phyloP scores from a whole-genome alignment of 768 basidiomycete genomes.

The Trametes maxima region DNA sequence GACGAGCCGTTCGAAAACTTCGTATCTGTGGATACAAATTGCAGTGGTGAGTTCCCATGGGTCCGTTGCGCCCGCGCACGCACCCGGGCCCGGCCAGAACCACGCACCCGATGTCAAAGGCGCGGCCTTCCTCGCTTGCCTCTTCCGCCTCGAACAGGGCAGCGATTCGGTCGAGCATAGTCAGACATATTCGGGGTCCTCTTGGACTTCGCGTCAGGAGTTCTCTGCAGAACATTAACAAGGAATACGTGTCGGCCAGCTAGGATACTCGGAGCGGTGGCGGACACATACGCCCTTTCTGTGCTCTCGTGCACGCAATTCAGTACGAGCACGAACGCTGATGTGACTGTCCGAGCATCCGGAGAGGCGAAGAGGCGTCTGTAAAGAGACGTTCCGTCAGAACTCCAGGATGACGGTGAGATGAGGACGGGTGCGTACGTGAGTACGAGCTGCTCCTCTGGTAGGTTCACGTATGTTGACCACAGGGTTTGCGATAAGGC shows the following conservation, averaged over 20 bases:
- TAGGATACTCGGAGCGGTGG: slow-evolving; percentile 7
- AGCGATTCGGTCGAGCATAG: slow-evolving; percentile 74
- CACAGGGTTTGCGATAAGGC: slow-evolving; percentile 57
- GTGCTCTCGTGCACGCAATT: slow-evolving; percentile 68
- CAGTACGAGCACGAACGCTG: slow-evolving; percentile 67
- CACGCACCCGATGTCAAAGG: slow-evolving; percentile 76
- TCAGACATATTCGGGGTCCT: slow-evolving; percentile 67
- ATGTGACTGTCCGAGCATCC: slow-evolving; percentile 61
- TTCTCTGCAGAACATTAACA: slow-evolving; percentile 40
- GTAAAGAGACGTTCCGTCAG: not conserved
- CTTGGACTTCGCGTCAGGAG: slow-evolving; percentile 53
- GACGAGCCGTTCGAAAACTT: slow-evolving; percentile 64
- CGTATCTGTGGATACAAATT: slow-evolving; percentile 49
- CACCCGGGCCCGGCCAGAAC: too few relatives aligned
- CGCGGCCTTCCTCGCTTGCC: slow-evolving; percentile 60
- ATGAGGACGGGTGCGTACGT: slow-evolving; percentile 51
- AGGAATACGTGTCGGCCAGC: not conserved
- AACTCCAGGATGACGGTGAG: not conserved
- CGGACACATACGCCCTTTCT: slow-evolving; percentile 53
- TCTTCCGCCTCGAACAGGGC: slow-evolving; percentile 68
- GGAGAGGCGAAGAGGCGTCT: slow-evolving; percentile 59
- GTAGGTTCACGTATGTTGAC: slow-evolving; percentile 63
- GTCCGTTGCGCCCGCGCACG: not conserved
- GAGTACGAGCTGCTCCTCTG: slow-evolving; percentile 74
- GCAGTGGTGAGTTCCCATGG: not conserved